These are phyloP conservation scores for Sugiyamaella valdiviana DNA, from an alignment of 805 yeast genomes.

Conservation along the genomic window DNA sequence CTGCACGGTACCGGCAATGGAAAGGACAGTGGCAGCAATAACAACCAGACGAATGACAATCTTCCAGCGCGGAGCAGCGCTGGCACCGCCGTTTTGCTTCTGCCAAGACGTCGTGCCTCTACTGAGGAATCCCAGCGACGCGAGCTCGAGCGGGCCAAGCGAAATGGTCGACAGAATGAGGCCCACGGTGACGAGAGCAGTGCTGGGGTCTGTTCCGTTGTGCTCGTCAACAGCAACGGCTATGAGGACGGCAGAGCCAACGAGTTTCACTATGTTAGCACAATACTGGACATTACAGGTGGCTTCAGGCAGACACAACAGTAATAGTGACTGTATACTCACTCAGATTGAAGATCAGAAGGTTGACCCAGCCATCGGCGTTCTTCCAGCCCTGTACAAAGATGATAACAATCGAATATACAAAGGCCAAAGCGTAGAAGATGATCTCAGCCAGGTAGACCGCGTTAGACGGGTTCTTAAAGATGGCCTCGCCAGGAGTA, in stretches of 20 bases:
- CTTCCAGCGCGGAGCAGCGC: not conserved
- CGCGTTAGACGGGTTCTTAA: constrained; percentile 8
- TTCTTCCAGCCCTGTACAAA: constrained; percentile 3
- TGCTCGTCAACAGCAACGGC: constrained; percentile 2
- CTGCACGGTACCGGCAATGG: constrained; percentile 10
- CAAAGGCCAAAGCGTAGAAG: constrained; percentile 1
- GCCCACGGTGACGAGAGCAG: constrained; percentile 7
- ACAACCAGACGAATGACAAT: constrained; percentile 6
- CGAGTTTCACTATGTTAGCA: constrained; percentile 5
- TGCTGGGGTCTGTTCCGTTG: constrained; percentile 3
- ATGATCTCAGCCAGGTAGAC: constrained; percentile 9
- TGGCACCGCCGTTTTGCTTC: not conserved
- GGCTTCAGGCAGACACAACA: not conserved
- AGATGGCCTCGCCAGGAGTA: constrained; percentile 1
- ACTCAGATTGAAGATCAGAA: constrained; percentile 4
- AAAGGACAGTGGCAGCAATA: constrained; percentile 4
- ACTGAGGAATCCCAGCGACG: constrained; percentile 11
- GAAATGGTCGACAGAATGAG: constrained; percentile 10
- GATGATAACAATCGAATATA: not conserved
- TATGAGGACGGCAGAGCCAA: constrained; percentile 8
- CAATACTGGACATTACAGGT: too few relatives aligned
- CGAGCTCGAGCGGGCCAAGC: constrained; percentile 13
- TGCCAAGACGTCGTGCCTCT: constrained; percentile 2
- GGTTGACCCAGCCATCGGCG: constrained; percentile 11
- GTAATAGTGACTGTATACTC: too few relatives aligned